Evolutionary conservation across 805 yeast species (phyloP).

Genomic region (Isabelozyma pseudorhagii): DNA sequence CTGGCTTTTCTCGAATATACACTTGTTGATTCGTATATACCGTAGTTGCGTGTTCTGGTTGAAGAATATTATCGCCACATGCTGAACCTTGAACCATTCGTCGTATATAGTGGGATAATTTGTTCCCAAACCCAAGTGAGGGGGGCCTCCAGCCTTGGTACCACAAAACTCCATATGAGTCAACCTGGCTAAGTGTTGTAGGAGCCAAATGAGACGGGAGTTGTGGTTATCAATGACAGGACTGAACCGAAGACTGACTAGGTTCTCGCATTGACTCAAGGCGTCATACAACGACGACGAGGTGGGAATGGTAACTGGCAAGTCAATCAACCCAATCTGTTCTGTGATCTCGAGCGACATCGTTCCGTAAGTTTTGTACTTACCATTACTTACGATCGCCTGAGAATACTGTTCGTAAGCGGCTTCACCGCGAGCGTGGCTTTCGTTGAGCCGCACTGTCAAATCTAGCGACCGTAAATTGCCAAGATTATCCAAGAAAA

Average conservation of each 20-base stretch:
- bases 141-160: constrained; percentile 49
- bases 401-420: constrained; percentile 11
- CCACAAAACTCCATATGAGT: constrained; percentile 46
- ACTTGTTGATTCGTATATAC: constrained; percentile 48
- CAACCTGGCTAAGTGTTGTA: constrained; percentile 20
- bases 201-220: constrained; percentile 17
- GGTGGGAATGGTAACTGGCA: constrained; percentile 19
- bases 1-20: constrained; percentile 42
- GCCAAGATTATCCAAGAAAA: constrained; percentile 19
- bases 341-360: constrained; percentile 40
- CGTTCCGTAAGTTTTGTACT: constrained; percentile 17
- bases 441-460: neutral
- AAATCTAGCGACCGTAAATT: constrained; percentile 32
- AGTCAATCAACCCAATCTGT: constrained; percentile 31
- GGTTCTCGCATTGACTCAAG: constrained; percentile 9
- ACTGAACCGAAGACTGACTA: constrained; percentile 42
- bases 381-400: constrained; percentile 10
- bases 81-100: constrained; percentile 56
- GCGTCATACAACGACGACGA: constrained; percentile 6
- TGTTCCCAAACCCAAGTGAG: constrained; percentile 53
- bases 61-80: constrained; percentile 44
- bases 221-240: constrained; percentile 12
- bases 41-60: constrained; percentile 22
- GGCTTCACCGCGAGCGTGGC: constrained; percentile 1
- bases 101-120: constrained; percentile 53